Evolutionary conservation across 2,329 filamentous ascomycete species (phyloP).

Genomic region (Elsinoe ampelina): DNA sequence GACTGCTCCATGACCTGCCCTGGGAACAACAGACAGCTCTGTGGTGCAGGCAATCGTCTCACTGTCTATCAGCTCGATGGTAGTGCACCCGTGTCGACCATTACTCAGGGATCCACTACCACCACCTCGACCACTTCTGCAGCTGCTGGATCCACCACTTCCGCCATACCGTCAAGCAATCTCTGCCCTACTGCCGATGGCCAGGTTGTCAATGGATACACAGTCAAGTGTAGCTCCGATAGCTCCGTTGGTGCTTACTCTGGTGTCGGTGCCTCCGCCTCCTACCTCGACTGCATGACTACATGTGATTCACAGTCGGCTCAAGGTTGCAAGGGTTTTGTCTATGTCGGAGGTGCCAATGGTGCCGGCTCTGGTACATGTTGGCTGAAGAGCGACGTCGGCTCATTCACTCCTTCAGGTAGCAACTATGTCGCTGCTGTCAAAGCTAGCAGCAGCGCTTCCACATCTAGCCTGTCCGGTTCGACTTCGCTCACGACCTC

Average conservation of each 20-base stretch:
- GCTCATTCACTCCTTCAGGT: constrained; percentile 7
- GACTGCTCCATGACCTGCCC: constrained; percentile 25
- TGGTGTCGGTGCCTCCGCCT: constrained; percentile 11
- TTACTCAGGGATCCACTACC: constrained; percentile 13
- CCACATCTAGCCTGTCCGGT: constrained; percentile 4
- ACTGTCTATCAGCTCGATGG: constrained; percentile 20
- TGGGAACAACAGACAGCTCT: constrained; percentile 22
- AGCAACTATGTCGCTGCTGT: constrained; percentile 15
- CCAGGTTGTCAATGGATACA: constrained; percentile 12
- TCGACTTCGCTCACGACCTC: not conserved
- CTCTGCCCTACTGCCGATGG: constrained; percentile 16
- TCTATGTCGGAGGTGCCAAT: constrained; percentile 17
- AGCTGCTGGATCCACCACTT: constrained; percentile 1
- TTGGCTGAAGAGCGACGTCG: constrained; percentile 18
- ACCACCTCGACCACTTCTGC: constrained; percentile 11
- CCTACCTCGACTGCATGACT: constrained; percentile 18
- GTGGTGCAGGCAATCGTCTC: constrained; percentile 24
- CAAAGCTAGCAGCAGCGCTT: constrained; percentile 5
- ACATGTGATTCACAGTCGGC: constrained; percentile 15
- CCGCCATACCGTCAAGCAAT: constrained; percentile 17
- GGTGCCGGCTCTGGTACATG: constrained; percentile 21
- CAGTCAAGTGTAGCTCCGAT: constrained; percentile 17
- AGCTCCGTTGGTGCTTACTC: constrained; percentile 15
- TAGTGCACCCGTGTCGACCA: constrained; percentile 14
- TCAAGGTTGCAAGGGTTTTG: constrained; percentile 15